These are phyloP conservation scores for Lomentospora prolificans DNA, from an alignment of 2,329 filamentous ascomycete species.

Conservation along the genomic window DNA sequence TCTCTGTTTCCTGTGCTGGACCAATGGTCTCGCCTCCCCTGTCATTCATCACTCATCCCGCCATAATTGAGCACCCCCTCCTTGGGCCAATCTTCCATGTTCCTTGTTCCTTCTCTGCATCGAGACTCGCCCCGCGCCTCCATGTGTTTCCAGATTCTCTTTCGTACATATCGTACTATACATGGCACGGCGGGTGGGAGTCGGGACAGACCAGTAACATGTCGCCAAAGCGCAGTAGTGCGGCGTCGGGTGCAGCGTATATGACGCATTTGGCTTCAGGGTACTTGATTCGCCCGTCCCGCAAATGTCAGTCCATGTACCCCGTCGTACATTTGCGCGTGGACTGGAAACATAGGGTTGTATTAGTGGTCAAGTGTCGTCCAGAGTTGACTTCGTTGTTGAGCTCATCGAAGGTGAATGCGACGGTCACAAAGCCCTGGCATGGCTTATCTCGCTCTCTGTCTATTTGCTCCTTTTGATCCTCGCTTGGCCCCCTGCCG, in stretches of 20 bases:
- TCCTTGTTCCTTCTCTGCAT: slow-evolving; percentile 3
- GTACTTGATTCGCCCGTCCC: background rate
- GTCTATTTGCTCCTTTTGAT: background rate
- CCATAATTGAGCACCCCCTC: background rate
- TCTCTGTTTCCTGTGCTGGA: background rate
- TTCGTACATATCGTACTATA: background rate
- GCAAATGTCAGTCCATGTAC: background rate
- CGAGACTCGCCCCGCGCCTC: background rate
- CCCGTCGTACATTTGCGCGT: background rate
- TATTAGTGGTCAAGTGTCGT: background rate
- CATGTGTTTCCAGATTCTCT: slow-evolving; percentile 3
- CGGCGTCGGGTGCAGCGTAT: background rate
- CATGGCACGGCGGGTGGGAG: background rate
- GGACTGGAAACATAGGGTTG: background rate
- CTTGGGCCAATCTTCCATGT: background rate
- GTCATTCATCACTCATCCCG: background rate
- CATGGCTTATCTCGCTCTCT: background rate
- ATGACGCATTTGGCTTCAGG: background rate
- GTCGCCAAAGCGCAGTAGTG: background rate
- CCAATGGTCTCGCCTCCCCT: background rate
- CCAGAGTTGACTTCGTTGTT: background rate
- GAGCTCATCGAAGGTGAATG: background rate
- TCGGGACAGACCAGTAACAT: background rate
- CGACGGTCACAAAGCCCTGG: background rate
- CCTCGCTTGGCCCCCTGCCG: background rate